phyloP scores from a whole-genome alignment of 768 basidiomycete species.

The Amanita inopinata region DNA sequence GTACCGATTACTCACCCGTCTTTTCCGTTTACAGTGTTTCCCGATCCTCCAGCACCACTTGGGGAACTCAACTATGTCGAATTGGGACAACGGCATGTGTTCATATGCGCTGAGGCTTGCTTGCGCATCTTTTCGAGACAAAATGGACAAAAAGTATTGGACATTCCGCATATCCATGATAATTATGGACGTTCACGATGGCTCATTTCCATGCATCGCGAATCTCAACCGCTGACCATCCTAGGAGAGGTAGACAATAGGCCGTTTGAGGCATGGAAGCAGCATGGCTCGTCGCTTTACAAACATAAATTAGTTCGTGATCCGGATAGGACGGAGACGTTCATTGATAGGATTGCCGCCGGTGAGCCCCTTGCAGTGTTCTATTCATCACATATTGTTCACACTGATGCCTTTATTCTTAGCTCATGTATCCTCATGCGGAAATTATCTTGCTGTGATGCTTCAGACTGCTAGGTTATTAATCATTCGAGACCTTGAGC shows the following conservation, averaged over 20 bases:
- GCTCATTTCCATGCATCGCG: constrained; percentile 12
- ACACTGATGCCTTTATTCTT: neutral
- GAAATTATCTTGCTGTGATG: constrained; percentile 36
- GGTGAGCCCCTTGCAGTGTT: constrained; percentile 30
- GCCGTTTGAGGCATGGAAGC: neutral
- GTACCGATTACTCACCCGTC: neutral
- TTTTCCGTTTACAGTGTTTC: no score
- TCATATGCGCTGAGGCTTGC: constrained; percentile 41
- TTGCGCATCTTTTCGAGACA: constrained; percentile 47
- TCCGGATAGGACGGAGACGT: neutral
- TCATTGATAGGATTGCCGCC: constrained; percentile 37
- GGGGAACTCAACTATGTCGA: constrained; percentile 57
- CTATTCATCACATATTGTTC: neutral
- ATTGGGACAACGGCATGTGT: constrained; percentile 43
- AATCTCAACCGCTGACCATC: neutral
- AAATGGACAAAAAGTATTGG: constrained; percentile 33
- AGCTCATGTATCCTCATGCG: constrained; percentile 41
- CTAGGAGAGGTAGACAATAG: neutral
- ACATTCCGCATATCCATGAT: constrained; percentile 27
- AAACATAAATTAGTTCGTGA: neutral
- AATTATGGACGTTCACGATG: constrained; percentile 27
- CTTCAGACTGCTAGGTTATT: constrained; percentile 29
- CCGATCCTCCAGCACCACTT: no score
- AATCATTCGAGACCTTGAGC: constrained; percentile 33
- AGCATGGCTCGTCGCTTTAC: neutral